A percentile compares a stretch with the other conserved stretches of the same genome.
Conservation (phyloP, 495 filamentous ascomycete species). For the Hypoxylon trugodes region DNA sequence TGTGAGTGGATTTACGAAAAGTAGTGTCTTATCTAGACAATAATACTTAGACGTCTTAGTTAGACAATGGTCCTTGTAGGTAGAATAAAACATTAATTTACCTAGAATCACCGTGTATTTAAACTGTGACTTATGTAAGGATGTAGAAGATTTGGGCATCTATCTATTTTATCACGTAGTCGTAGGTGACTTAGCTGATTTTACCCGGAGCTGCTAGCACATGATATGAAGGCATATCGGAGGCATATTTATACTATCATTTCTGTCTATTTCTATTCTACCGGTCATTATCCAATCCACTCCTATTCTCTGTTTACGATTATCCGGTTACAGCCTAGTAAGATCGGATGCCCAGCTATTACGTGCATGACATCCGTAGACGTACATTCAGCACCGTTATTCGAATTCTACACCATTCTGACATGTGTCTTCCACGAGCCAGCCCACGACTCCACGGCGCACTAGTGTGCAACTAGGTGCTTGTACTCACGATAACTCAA, state of each 20-base stretch:
- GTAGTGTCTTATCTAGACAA: no score
- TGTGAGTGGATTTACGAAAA: no score
- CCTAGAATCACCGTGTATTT: no score
- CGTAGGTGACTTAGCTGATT: no score
- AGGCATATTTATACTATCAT: neutral
- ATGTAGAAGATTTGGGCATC: no score
- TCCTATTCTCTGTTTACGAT: neutral
- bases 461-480: neutral
- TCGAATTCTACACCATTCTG: neutral
- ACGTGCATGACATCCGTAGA: neutral
- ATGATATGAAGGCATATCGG: neutral
- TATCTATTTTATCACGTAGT: no score
- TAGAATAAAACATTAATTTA: no score
- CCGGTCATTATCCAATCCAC: constrained; percentile 13
- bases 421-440: neutral
- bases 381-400: neutral
- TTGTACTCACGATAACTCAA: neutral
- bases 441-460: no score
- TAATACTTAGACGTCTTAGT: no score
- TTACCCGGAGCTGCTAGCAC: no score
- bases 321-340: constrained; percentile 19
- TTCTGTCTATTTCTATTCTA: constrained; percentile 3
- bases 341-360: constrained; percentile 5
- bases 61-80: no score
- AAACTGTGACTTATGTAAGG: no score